A percentile compares a stretch with the other conserved stretches of the same genome.
Evolutionary conservation across 2,329 filamentous ascomycete genomes (phyloP).

Genomic region (Aspergillus novoparasiticus): DNA sequence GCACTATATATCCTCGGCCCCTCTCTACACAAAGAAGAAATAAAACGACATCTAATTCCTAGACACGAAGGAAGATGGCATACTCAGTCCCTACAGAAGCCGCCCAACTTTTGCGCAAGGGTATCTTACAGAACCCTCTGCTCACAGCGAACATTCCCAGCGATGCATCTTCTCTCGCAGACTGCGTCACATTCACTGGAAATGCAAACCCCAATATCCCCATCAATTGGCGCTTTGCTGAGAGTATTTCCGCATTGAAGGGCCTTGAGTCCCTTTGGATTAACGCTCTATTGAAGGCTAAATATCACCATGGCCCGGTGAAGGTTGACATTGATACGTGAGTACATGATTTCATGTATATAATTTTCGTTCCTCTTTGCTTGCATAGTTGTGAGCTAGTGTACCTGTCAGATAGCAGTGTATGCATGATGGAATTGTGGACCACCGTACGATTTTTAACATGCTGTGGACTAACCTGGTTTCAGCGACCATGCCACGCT

Average conservation of each 20-base stretch:
- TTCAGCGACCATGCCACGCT: constrained; percentile 11
- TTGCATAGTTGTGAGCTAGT: too few relatives aligned
- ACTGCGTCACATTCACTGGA: constrained; percentile 1
- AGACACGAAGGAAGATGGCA: neutral
- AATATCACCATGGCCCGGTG: constrained; percentile 9
- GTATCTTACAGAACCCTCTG: neutral
- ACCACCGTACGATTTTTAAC: neutral
- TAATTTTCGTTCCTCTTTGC: too few relatives aligned
- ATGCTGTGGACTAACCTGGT: neutral
- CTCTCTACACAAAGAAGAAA: neutral
- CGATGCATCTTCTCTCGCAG: neutral
- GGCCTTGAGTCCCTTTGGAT: constrained; percentile 7
- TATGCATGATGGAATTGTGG: neutral
- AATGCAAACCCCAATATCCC: constrained; percentile 8
- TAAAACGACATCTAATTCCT: neutral
- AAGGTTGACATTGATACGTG: constrained; percentile 10
- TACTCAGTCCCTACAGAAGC: neutral
- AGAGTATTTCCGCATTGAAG: constrained; percentile 16
- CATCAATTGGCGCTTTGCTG: constrained; percentile 14
- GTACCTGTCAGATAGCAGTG: neutral
- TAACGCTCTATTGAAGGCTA: constrained; percentile 2
- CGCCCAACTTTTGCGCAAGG: neutral
- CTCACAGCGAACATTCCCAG: neutral
- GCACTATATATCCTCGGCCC: neutral
- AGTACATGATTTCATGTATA: neutral